Evolutionary conservation across 2,329 filamentous ascomycete species (phyloP).

Genomic region (Ophiocordyceps camponoti-saundersi): DNA sequence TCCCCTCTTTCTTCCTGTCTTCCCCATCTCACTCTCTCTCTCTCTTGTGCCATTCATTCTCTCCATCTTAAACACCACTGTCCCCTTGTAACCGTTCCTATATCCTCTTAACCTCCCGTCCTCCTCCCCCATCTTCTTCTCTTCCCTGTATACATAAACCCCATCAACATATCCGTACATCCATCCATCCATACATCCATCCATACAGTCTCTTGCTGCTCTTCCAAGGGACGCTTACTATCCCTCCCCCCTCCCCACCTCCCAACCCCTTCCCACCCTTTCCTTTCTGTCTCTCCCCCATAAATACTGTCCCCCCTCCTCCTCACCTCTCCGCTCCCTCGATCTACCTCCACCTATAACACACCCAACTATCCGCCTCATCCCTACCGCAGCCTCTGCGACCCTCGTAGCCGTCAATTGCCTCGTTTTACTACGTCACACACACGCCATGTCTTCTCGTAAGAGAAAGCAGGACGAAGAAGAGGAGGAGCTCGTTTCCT

Average conservation of each 20-base stretch:
- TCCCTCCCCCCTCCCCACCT: not conserved
- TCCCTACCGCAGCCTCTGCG: not conserved
- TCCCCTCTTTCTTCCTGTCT: not conserved
- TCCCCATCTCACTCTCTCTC: not conserved
- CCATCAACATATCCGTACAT: not conserved
- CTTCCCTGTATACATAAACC: not conserved
- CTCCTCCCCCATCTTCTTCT: not conserved
- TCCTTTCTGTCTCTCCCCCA: not conserved
- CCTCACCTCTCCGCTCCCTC: not conserved
- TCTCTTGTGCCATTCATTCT: not conserved
- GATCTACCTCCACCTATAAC: not conserved
- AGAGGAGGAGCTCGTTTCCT: conserved; percentile 36
- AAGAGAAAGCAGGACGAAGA: conserved; percentile 44
- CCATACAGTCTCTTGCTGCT: not conserved
- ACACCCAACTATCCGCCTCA: not conserved
- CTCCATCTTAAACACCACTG: not conserved
- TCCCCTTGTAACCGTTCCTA: not conserved
- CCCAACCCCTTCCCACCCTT: not conserved
- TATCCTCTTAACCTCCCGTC: not conserved
- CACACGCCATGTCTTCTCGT: conserved; percentile 25
- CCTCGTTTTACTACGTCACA: not conserved
- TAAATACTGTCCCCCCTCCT: not conserved
- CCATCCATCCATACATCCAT: not conserved
- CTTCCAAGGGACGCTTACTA: no score
- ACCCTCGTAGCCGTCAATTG: not conserved